These are phyloP conservation scores for Leishmania arabica DNA, from an alignment of 208 protist genomes.

Conservation along the genomic window DNA sequence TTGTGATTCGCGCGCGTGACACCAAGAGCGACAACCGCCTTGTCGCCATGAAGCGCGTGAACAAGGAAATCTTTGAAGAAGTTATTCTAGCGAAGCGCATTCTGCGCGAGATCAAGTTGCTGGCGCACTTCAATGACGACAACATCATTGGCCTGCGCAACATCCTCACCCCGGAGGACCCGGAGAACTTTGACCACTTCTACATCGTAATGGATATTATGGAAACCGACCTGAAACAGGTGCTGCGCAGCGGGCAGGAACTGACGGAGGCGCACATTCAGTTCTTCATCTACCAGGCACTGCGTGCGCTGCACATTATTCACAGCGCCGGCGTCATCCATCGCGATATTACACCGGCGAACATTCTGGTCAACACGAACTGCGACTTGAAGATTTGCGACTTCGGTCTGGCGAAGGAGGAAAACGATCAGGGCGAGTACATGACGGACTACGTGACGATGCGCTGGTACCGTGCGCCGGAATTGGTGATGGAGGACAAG, in stretches of 20 bases:
- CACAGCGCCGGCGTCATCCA: constrained; percentile 96
- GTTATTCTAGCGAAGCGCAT: constrained; percentile 93
- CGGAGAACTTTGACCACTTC: constrained; percentile 85
- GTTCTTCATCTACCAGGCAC: constrained; percentile 97
- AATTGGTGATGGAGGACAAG: constrained; percentile 93
- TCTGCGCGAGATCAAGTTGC: constrained; percentile 95
- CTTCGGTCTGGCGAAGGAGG: constrained; percentile 93
- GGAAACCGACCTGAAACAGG: constrained; percentile 96
- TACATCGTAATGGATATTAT: constrained; percentile 97
- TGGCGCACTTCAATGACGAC: constrained; percentile 90
- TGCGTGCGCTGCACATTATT: constrained; percentile 94
- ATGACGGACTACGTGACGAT: constrained; percentile 96
- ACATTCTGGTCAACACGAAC: constrained; percentile 97
- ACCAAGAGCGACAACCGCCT: constrained; percentile 61
- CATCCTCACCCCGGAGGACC: constrained; percentile 76
- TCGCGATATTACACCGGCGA: constrained; percentile 96
- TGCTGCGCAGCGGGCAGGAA: constrained; percentile 91
- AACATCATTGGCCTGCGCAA: constrained; percentile 92
- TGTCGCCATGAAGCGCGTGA: constrained; percentile 95
- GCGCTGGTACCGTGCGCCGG: constrained; percentile 95
- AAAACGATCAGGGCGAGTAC: constrained; percentile 85
- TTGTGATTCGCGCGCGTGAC: constrained; percentile 88
- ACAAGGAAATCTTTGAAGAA: constrained; percentile 95
- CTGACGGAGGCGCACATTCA: constrained; percentile 94
- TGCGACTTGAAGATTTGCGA: constrained; percentile 97